Evolutionary conservation across 2,329 filamentous ascomycete species (phyloP).

Genomic region (Trichoderma pleuroti): DNA sequence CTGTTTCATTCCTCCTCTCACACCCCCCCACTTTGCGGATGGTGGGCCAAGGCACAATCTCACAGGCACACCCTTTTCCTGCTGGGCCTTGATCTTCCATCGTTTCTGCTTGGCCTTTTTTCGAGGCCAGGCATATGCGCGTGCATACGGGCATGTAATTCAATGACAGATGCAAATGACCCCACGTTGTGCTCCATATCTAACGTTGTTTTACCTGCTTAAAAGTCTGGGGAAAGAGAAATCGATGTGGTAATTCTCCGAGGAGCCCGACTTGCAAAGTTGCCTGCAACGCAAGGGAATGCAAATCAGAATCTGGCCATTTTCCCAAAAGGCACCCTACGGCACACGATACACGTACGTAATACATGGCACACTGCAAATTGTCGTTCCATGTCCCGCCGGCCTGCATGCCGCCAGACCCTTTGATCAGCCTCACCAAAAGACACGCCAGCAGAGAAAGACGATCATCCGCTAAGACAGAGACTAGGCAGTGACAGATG

Average conservation of each 20-base stretch:
- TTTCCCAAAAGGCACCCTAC: not conserved
- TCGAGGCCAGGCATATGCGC: not conserved
- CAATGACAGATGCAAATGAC: slow-evolving; percentile 10
- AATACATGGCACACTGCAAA: not conserved
- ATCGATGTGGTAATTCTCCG: slow-evolving; percentile 16
- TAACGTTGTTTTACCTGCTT: slow-evolving; percentile 1
- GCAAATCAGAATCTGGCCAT: not conserved
- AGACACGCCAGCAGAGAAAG: not conserved
- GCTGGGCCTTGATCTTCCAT: not conserved
- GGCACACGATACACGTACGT: not conserved
- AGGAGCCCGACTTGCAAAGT: not conserved
- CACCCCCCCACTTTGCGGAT: not conserved
- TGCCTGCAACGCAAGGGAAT: not conserved
- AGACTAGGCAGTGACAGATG: slow-evolving; percentile 6
- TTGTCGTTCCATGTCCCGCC: not conserved
- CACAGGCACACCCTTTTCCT: not conserved
- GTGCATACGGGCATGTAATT: not conserved
- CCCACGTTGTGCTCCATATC: slow-evolving; percentile 15
- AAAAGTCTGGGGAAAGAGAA: slow-evolving; percentile 5
- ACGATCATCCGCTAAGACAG: slow-evolving; percentile 12
- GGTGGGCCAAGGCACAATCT: not conserved
- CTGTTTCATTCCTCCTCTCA: not conserved
- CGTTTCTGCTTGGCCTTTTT: not conserved
- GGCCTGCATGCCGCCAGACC: not conserved
- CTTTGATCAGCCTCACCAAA: not conserved